phyloP scores from a whole-genome alignment of 2,329 filamentous ascomycete genomes.

The Ascochyta viciae-villosae region DNA sequence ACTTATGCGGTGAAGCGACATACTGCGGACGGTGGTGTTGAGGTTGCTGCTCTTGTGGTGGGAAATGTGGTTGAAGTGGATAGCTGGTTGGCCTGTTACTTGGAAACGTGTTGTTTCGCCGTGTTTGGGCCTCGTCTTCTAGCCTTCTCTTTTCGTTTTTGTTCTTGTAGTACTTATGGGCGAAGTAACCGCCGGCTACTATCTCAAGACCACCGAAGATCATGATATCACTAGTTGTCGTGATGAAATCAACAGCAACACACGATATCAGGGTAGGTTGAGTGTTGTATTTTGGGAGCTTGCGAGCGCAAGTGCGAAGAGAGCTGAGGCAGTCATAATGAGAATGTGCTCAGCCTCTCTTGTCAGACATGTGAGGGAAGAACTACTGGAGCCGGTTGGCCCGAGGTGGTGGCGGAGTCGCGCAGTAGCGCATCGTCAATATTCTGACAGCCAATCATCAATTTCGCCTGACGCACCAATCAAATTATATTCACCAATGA shows the following conservation, averaged over 20 bases:
- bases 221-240: conserved; percentile 37
- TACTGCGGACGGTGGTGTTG: conserved; percentile 23
- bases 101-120: conserved; percentile 40
- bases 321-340: conserved; percentile 29
- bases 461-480: conserved; percentile 1
- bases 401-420: conserved; percentile 36
- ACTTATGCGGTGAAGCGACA: conserved; percentile 32
- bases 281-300: neutral
- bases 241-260: neutral
- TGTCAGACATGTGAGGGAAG: conserved; percentile 21
- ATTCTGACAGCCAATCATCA: conserved; percentile 4
- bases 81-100: conserved; percentile 24
- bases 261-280: neutral
- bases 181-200: conserved; percentile 44
- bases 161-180: conserved; percentile 46
- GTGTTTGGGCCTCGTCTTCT: conserved; percentile 33
- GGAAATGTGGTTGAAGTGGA: conserved; percentile 19
- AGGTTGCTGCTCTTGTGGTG: conserved; percentile 21
- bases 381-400: conserved; percentile 29
- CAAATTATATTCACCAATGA: neutral
- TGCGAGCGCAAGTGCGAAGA: conserved; percentile 4
- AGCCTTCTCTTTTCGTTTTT: conserved; percentile 42
- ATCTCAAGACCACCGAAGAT: conserved; percentile 50
- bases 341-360: conserved; percentile 33
- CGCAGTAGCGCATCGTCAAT: neutral